phyloP scores from a whole-genome alignment of 257 asterid genomes.

The Rubia yunnanensis region DNA sequence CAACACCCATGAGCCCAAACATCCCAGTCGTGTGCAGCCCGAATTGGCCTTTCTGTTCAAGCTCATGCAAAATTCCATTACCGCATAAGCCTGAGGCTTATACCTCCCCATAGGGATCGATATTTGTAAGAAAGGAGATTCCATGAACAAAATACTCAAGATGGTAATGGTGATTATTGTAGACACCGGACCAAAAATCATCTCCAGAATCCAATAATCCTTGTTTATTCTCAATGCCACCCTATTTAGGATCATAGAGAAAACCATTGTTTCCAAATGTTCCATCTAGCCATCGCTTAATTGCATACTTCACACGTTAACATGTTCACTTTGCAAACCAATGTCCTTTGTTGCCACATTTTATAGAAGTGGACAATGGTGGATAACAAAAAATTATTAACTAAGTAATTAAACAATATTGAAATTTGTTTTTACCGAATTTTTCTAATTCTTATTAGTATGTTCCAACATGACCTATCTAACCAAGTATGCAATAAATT shows the following conservation, averaged over 20 bases:
- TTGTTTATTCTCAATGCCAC: slow-evolving; percentile 79
- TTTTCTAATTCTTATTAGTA: too few species aligned
- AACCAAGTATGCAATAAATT: too few species aligned
- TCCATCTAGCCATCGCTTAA: slow-evolving; percentile 91
- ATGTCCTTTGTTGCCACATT: too few species aligned
- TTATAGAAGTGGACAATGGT: too few species aligned
- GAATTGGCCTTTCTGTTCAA: slow-evolving; percentile 42
- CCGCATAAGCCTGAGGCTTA: slow-evolving; percentile 58
- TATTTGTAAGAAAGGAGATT: slow-evolving; percentile 75
- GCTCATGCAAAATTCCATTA: slow-evolving; percentile 82
- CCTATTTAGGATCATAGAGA: slow-evolving; percentile 84
- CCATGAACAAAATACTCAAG: slow-evolving; percentile 79
- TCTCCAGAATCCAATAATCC: slow-evolving; percentile 68
- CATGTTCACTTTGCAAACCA: too few species aligned
- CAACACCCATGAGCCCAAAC: slow-evolving; percentile 69
- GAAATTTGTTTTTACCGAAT: too few species aligned
- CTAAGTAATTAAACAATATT: too few species aligned
- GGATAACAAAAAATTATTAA: too few species aligned
- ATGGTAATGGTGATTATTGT: slow-evolving; percentile 83
- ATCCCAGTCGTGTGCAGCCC: slow-evolving; percentile 57
- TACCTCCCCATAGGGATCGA: slow-evolving; percentile 85
- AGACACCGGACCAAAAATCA: slow-evolving; percentile 83
- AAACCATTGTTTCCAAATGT: slow-evolving; percentile 68
- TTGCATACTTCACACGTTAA: slow-evolving; percentile 74
- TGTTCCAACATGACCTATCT: too few species aligned